Evolutionary conservation across 2,329 filamentous ascomycete genomes (phyloP), one percentile per base, ranked within the genome.

Genomic region (Chaetomiaceae sp.): DNA sequence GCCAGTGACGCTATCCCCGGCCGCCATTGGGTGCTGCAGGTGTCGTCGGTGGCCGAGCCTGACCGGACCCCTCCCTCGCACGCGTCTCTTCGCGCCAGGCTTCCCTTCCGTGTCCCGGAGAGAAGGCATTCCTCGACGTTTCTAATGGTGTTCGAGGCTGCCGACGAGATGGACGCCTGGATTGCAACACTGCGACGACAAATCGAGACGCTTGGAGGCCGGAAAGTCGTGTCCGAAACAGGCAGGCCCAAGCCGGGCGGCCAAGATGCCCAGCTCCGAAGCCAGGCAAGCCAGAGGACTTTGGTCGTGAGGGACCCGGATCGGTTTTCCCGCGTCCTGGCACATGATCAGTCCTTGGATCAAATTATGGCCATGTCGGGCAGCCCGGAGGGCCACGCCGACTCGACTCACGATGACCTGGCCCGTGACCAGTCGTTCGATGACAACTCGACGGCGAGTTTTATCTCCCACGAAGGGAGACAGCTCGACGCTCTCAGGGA

Each of bases 1-100:
- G 88, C 85, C 1, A 89, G 83, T 58, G 88, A 93, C 63, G 74
- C 86, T 13, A 89, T 92, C 49, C 86, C 87, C 3, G 88, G 88
- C 5, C 82, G 81, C 54, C 87, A 90, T 61, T 91, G 86, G 81
- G 88, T 92, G 5, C 67, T 92, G 13, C 87, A 89, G 58, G 80
- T 92, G 19, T 85, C 82, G 3, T 85, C 87, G 31, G 71, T 75
- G 8, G 81, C 82, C 50, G 82, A 83, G 44, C 68, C 77, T 2
- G 78, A 86, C 30, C 79, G 79, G 23, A 70, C 66, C 1, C 63
- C 75, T 13, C 61, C 72, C 3, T 60, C 72, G 3, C 77, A 81
- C 33, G 78, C 79, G 44, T 86, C 84, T 1, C 66, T 89, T 3
- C 74, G 89, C 27, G 81, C 84, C 1, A 79, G 83, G 48, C 70